A percentile compares a stretch with the other conserved stretches of the same genome.
Conservation (phyloP, 2,329 filamentous ascomycete genomes). For the Corinectria fuckeliana region DNA sequence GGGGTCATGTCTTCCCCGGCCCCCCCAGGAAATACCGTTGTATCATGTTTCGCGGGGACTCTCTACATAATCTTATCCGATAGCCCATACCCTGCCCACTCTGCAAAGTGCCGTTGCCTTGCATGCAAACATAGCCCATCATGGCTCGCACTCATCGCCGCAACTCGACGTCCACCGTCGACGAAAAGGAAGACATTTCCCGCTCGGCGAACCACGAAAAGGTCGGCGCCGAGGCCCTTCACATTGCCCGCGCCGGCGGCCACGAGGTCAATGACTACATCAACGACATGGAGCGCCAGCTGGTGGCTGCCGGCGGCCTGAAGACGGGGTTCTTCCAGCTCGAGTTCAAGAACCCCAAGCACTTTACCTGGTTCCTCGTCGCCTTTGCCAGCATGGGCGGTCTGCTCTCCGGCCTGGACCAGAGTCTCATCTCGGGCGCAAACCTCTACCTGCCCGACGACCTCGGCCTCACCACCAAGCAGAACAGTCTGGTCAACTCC, state of each 20-base stretch:
- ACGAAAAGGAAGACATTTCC: conserved; percentile 32
- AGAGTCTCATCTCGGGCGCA: conserved; percentile 75
- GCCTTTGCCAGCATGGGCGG: conserved; percentile 79
- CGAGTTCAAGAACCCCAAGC: conserved; percentile 63
- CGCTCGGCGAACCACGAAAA: conserved; percentile 35
- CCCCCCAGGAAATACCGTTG: not conserved
- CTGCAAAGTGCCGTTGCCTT: not conserved
- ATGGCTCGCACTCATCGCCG: conserved; percentile 28
- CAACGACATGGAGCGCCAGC: conserved; percentile 49
- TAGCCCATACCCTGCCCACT: not conserved
- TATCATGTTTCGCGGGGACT: conserved; percentile 11
- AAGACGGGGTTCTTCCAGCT: conserved; percentile 57
- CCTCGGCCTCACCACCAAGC: conserved; percentile 58
- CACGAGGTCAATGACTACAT: conserved; percentile 49
- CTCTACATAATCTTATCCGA: conserved; percentile 9
- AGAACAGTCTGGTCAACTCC: conserved; percentile 72
- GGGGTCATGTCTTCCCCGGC: conserved; percentile 13
- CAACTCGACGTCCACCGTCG: conserved; percentile 31
- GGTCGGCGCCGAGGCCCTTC: conserved; percentile 43
- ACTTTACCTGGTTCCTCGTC: conserved; percentile 72
- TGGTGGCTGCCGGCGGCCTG: conserved; percentile 42
- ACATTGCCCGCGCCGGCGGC: conserved; percentile 44
- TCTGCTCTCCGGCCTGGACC: conserved; percentile 74
- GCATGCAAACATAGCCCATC: not conserved
- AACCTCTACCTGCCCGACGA: conserved; percentile 69